phyloP scores from a whole-genome alignment of 2,329 filamentous ascomycete species.

The Ophiocordyceps camponoti-saundersi region DNA sequence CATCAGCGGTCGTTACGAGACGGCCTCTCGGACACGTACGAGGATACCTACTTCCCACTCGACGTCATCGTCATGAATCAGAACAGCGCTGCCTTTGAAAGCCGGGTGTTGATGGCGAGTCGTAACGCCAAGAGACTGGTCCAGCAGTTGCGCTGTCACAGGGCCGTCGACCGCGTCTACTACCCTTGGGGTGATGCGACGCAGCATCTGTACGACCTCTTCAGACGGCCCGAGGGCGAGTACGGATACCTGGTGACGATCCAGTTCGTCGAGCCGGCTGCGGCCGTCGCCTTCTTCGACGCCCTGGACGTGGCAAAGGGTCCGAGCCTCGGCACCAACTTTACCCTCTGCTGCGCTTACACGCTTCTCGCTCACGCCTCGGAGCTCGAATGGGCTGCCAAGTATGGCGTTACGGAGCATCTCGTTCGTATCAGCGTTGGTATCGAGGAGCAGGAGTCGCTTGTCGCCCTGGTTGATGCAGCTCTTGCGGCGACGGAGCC shows the following conservation, averaged over 20 bases:
- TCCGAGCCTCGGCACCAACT: constrained; percentile 32
- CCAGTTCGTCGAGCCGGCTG: constrained; percentile 21
- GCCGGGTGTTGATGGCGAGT: constrained; percentile 13
- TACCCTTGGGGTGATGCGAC: constrained; percentile 23
- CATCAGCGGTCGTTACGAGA: constrained; percentile 14
- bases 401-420: constrained; percentile 20
- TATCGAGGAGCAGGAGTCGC: constrained; percentile 15
- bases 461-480: background rate
- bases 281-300: constrained; percentile 29
- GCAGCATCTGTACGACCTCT: constrained; percentile 12
- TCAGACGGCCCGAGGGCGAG: constrained; percentile 20
- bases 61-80: constrained; percentile 15
- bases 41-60: constrained; percentile 9
- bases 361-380: constrained; percentile 20
- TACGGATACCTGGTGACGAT: constrained; percentile 35
- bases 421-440: constrained; percentile 27
- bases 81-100: constrained; percentile 21
- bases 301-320: constrained; percentile 27
- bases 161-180: constrained; percentile 12
- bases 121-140: constrained; percentile 10
- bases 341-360: constrained; percentile 25
- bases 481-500: constrained; percentile 1
- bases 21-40: constrained; percentile 5
- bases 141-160: constrained; percentile 10
- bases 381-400: constrained; percentile 17